Conservation (phyloP, 1,284 basidiomycete genomes). For the Bondarzewia mesenterica region DNA sequence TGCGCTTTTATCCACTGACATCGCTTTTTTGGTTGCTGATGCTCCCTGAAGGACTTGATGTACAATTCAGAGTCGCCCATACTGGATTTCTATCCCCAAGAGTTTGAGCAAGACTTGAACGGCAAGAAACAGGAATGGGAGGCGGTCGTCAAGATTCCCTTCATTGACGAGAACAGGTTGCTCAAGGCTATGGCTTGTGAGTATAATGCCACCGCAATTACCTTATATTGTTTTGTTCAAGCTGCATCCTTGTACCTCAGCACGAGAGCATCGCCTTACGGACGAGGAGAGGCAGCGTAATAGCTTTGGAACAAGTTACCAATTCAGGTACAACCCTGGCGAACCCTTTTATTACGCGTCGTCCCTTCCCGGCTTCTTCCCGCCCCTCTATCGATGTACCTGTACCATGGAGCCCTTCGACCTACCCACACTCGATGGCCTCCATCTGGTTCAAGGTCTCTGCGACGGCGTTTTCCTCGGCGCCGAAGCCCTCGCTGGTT, state of each 20-base stretch:
- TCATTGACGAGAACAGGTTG: conserved; percentile 84
- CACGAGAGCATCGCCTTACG: conserved; percentile 71
- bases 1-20: conserved; percentile 22
- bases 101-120: conserved; percentile 92
- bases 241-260: conserved; percentile 33
- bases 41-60: conserved; percentile 73
- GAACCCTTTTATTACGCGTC: conserved; percentile 75
- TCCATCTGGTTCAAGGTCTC: conserved; percentile 82
- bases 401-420: conserved; percentile 78
- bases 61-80: conserved; percentile 81
- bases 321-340: conserved; percentile 67
- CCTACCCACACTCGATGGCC: conserved; percentile 82
- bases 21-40: background rate
- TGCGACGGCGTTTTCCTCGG: conserved; percentile 88
- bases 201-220: conserved; percentile 19
- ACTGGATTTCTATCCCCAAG: conserved; percentile 87
- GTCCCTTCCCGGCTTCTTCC: conserved; percentile 92
- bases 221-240: conserved; percentile 2
- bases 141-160: conserved; percentile 97
- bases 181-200: conserved; percentile 76
- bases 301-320: conserved; percentile 69
- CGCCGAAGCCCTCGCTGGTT: conserved; percentile 84
- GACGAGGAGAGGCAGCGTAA: conserved; percentile 78
- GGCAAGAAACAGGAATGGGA: conserved; percentile 99
- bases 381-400: conserved; percentile 76